Percentiles rank a stretch among this genome's conserved stretches.
Conservation (phyloP, 208 protist species). For the Wallacemonas sp. region DNA sequence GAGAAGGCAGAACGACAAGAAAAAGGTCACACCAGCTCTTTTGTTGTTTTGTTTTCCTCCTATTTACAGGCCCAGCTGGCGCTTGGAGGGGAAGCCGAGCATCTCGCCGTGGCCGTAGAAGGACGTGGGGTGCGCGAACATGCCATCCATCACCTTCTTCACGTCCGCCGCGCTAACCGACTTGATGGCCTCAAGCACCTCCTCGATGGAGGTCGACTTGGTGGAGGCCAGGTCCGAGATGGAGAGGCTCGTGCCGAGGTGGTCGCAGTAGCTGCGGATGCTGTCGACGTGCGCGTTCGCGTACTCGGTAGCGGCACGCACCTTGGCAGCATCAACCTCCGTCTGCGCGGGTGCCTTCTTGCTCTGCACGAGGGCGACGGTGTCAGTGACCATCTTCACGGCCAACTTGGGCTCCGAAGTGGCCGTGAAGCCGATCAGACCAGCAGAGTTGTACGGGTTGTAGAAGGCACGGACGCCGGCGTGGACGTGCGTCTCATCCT, state of each 20-base stretch:
- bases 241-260: conserved; percentile 78
- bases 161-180: conserved; percentile 59
- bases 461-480: conserved; percentile 79
- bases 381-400: conserved; percentile 64
- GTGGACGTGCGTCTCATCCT: conserved; percentile 42
- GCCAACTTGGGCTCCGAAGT: conserved; percentile 47
- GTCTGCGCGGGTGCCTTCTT: conserved; percentile 40
- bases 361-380: conserved; percentile 50
- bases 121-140: conserved; percentile 68
- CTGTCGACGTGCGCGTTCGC: conserved; percentile 63
- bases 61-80: conserved; percentile 82
- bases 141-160: conserved; percentile 62
- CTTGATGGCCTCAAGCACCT: conserved; percentile 68
- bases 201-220: conserved; percentile 41
- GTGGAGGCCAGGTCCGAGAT: conserved; percentile 35
- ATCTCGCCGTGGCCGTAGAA: conserved; percentile 85
- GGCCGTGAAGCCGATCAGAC: conserved; percentile 82
- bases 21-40: conserved; percentile 21
- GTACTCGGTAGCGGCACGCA: conserved; percentile 57
- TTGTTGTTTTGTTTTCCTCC: too few species aligned
- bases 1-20: conserved; percentile 12
- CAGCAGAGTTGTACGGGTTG: conserved; percentile 73
- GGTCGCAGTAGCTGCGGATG: conserved; percentile 86
- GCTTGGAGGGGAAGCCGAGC: conserved; percentile 78
- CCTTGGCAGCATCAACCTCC: conserved; percentile 58